A percentile compares a stretch with the other conserved stretches of the same genome.
Evolutionary conservation across 2,329 filamentous ascomycete genomes (phyloP).

Genomic region (Phyllosticta citrichinensis): DNA sequence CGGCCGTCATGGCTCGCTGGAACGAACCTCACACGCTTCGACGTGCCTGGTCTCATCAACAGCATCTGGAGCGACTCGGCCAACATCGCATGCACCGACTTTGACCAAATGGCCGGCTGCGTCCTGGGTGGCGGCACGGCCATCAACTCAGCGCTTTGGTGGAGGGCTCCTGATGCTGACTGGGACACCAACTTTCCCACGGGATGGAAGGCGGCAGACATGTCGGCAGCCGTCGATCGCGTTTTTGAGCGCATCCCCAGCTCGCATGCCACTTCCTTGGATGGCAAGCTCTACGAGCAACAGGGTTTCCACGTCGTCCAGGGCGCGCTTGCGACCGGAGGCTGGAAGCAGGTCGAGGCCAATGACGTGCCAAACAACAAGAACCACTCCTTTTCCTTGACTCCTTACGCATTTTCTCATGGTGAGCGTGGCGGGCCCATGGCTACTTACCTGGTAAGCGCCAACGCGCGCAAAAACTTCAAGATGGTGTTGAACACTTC

Average conservation of each 20-base stretch:
- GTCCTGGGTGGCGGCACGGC: slow-evolving; percentile 58
- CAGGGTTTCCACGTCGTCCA: slow-evolving; percentile 55
- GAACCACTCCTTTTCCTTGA: slow-evolving; percentile 54
- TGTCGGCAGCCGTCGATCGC: slow-evolving; percentile 48
- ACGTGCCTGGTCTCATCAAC: slow-evolving; percentile 62
- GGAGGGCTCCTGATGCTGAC: slow-evolving; percentile 53
- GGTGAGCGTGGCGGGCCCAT: slow-evolving; percentile 61
- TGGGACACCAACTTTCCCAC: slow-evolving; percentile 64
- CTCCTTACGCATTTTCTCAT: slow-evolving; percentile 56
- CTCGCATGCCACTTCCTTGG: slow-evolving; percentile 54
- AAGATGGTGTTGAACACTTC: slow-evolving; percentile 55
- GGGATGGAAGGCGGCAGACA: slow-evolving; percentile 59
- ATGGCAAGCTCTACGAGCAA: slow-evolving; percentile 58
- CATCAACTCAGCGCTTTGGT: slow-evolving; percentile 60
- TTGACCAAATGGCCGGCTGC: slow-evolving; percentile 64
- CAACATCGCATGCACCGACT: slow-evolving; percentile 57
- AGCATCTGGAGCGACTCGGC: slow-evolving; percentile 56
- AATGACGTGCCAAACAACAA: slow-evolving; percentile 52
- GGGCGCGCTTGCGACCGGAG: slow-evolving; percentile 47
- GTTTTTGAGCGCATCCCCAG: slow-evolving; percentile 63
- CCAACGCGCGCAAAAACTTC: slow-evolving; percentile 53
- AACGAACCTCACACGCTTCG: slow-evolving; percentile 57
- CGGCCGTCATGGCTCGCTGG: slow-evolving; percentile 46
- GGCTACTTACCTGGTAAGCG: slow-evolving; percentile 59
- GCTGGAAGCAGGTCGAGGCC: slow-evolving; percentile 54